Evolutionary conservation across 2,329 filamentous ascomycete genomes (phyloP), one percentile per base, ranked within the genome.

Genomic region (Botrytis tulipae): DNA sequence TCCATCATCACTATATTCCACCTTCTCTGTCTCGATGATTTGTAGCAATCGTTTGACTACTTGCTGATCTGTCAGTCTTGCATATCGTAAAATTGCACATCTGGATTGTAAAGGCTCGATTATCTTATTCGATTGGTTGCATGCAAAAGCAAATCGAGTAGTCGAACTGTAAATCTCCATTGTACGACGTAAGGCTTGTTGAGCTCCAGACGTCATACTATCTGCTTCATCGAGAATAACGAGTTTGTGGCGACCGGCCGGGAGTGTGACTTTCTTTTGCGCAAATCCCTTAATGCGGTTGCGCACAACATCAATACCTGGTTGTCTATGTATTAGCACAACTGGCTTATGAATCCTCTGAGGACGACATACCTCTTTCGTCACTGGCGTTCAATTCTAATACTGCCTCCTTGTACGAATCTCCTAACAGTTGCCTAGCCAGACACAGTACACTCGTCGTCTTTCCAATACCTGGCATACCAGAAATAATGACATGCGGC

Each of bases 121-220:
- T 81, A 99, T 98, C 84, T 98, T 99, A 86, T 98, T 99, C 76
- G 93, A 96, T 85, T 97, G 94, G 83, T 99, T 99, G 86, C 96
- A 99, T 3, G 96, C 96, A 80, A 99, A 99, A 0, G 96, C 96
- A 81, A 99, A 99, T 74, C 96, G 89, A 3, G 96, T 99, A 2
- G 96, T 99, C 76, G 94, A 92, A 60, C 94, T 97, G 85, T 98
- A 98, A 70, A 98, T 99, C 83, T 99, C 96, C 96, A 99, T 99
- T 0, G 96, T 99, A 76, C 96, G 88, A 78, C 96, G 90, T 51
- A 99, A 88, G 32, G 96, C 96, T 84, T 98, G 96, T 82, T 99
- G 96, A 3, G 96, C 96, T 71, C 96, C 96, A 37, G 93, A 93
- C 0, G 96, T 99, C 96, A 99, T 99, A 82, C 92, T 95, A 86